Evolutionary conservation across 768 basidiomycete species (phyloP).

Genomic region (Lactarius indigo): DNA sequence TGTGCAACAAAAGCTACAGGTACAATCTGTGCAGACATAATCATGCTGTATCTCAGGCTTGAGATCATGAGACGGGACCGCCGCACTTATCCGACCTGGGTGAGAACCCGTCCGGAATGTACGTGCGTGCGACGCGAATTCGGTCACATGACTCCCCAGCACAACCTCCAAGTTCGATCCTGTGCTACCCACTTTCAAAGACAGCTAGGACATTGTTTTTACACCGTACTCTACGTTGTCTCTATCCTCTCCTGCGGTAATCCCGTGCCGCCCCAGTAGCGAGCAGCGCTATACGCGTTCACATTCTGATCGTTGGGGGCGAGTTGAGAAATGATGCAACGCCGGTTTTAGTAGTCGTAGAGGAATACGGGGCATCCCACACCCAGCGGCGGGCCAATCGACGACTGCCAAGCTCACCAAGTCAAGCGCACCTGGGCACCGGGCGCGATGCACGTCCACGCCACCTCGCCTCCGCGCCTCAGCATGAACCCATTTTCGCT

Average conservation of each 20-base stretch:
- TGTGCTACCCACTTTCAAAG: too few relatives aligned
- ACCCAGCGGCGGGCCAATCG: too few relatives aligned
- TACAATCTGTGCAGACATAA: too few relatives aligned
- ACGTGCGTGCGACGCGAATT: too few relatives aligned
- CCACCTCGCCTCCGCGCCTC: conserved; percentile 31
- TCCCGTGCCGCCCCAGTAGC: too few relatives aligned
- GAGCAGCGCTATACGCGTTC: not conserved
- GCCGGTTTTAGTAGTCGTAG: not conserved
- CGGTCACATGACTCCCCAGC: not conserved
- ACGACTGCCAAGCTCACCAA: conserved; percentile 20
- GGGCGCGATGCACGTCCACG: conserved; percentile 44
- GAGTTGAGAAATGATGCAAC: not conserved
- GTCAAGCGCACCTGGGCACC: conserved; percentile 34
- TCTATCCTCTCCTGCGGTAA: not conserved
- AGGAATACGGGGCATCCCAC: not conserved
- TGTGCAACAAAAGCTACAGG: too few relatives aligned
- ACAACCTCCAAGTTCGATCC: not conserved
- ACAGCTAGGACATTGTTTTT: not conserved
- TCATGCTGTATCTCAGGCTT: too few relatives aligned
- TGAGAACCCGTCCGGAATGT: too few relatives aligned
- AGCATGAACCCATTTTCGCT: conserved; percentile 55
- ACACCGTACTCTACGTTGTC: not conserved
- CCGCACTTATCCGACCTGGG: too few relatives aligned
- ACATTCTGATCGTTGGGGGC: too few relatives aligned
- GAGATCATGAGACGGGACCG: too few relatives aligned